Base-by-base conservation (phyloP, 306 rosid species). In the Cicer cuneatum region DNA sequence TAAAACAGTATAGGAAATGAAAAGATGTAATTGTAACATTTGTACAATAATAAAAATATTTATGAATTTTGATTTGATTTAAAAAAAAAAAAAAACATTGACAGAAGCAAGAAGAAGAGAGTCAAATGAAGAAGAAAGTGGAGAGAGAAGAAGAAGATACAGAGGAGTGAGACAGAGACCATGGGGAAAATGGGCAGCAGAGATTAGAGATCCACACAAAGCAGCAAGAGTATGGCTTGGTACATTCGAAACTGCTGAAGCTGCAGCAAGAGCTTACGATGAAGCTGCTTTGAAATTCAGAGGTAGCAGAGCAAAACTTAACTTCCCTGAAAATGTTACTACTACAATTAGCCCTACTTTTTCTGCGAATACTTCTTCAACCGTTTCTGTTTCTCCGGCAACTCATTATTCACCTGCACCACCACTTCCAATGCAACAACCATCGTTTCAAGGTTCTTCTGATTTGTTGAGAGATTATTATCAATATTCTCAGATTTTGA, bases 161-260 rank as follows among this genome's bases (percentile, higher is more conserved):
- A 86, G 98, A 78, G 98, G 98, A 72, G 98, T 94, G 51, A 84
- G 98, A 63, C 97, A 91, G 85, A 82, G 98, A 16, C 98, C 98
- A 0, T 94, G 98, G 98, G 98, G 98, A 0, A 94, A 94, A 78
- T 94, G 98, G 98, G 98, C 98, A 11, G 98, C 98, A 2, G 98
- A 94, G 72, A 94, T 94, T 63, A 92, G 98, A 0, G 98, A 94
- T 49, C 98, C 98, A 0, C 96, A 91, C 74, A 94, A 90, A 83
- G 98, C 98, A 5, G 96, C 98, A 0, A 83, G 98, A 47, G 98
- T 94, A 8, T 94, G 98, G 98, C 97, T 94, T 3, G 98, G 98
- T 0, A 94, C 98, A 0, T 94, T 94, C 72, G 97, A 94, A 37
- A 94, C 97, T 0, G 99, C 99, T 2, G 97, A 91, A 63, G 99